Conservation (phyloP, 176 grass and related monocot species). For the Themeda triandra region DNA sequence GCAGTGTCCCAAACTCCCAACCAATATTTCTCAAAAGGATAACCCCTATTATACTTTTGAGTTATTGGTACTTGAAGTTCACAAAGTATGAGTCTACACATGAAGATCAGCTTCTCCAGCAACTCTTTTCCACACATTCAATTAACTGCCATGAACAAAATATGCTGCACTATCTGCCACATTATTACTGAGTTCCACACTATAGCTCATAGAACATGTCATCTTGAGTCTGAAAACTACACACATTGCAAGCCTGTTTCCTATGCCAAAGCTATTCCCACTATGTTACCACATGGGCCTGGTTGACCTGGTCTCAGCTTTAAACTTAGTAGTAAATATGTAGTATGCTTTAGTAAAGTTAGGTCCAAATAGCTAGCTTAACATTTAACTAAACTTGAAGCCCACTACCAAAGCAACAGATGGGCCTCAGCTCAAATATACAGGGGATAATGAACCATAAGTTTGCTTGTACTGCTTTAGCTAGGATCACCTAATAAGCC, state of each 20-base stretch:
- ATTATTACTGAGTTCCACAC: neutral
- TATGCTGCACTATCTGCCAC: neutral
- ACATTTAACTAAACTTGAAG: neutral
- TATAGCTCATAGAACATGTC: neutral
- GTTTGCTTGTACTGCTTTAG: neutral
- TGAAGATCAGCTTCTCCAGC: neutral
- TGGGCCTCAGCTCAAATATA: neutral
- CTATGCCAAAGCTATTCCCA: neutral
- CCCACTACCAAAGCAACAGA: neutral
- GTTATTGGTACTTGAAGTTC: neutral
- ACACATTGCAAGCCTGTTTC: neutral
- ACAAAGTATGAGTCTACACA: neutral
- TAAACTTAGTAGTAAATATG: neutral
- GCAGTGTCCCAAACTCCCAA: neutral
- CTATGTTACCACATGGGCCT: neutral
- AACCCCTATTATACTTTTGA: neutral
- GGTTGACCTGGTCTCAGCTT: neutral
- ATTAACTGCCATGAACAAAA: neutral
- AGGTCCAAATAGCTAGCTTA: slow-evolving; percentile 17
- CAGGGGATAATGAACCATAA: neutral
- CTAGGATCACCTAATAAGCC: neutral
- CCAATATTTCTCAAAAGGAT: neutral
- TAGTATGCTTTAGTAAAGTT: neutral
- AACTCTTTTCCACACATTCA: neutral
- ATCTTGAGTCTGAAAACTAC: neutral